phyloP scores from a whole-genome alignment of 179 eudicot genomes.

The Beta macrorhiza region DNA sequence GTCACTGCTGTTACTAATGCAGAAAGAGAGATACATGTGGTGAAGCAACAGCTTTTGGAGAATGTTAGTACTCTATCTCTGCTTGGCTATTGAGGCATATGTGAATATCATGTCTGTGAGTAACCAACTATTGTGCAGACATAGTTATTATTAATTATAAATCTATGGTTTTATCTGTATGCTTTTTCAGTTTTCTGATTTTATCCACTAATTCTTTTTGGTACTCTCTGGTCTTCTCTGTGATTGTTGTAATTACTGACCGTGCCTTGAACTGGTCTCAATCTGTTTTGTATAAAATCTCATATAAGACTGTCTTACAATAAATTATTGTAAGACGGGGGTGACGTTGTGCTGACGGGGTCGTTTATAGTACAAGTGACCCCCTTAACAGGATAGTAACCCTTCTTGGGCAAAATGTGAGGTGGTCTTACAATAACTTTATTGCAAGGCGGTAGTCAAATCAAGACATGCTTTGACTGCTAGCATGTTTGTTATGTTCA shows the following conservation, averaged over 20 bases:
- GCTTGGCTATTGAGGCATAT: not conserved
- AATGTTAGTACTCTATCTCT: constrained; percentile 51
- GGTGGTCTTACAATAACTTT: too few species aligned
- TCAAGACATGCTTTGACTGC: not conserved
- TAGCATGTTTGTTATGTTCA: not conserved
- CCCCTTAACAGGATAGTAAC: too few species aligned
- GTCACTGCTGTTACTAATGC: constrained; percentile 52
- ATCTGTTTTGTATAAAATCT: not conserved
- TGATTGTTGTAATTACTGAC: too few species aligned
- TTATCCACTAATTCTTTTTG: too few species aligned
- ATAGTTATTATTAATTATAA: not conserved
- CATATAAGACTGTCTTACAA: too few species aligned
- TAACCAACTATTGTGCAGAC: not conserved
- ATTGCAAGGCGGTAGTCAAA: too few species aligned
- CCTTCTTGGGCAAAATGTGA: too few species aligned
- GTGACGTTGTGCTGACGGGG: too few species aligned
- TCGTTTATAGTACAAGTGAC: too few species aligned
- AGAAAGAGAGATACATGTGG: constrained; percentile 62
- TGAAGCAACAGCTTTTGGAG: constrained; percentile 82
- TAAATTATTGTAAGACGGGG: too few species aligned
- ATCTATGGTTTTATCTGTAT: not conserved
- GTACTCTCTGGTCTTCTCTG: too few species aligned
- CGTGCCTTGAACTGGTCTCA: not conserved
- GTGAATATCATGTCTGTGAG: too few species aligned
- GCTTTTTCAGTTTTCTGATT: not conserved